Evolutionary conservation across 179 eudicot genomes (phyloP), one percentile per base, ranked within the genome.

Genomic region (Sideroxylon spinosum): DNA sequence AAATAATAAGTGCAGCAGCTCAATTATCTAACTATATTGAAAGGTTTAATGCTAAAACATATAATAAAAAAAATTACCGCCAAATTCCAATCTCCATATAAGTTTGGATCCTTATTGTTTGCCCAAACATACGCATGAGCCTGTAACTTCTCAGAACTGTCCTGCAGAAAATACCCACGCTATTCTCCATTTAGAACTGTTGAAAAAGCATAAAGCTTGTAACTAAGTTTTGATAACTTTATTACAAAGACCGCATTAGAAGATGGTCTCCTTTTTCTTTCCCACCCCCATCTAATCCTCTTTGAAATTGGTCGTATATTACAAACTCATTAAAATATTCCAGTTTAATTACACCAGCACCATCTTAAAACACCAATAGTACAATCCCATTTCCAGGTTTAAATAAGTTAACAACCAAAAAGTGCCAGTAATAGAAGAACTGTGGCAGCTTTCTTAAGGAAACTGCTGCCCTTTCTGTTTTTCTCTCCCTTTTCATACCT

Each of bases 21-120:
- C 50, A 69, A 48, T n/a, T 17, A 49, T 12, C 68, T 17, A 17
- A 23, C 59, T 66, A 63, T 22, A 53, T 49, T 22, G 37, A 50
- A 73, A 26, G 20, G 6, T 37, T 4, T n/a, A 53, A 66, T 6
- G 9, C 9, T 10, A 37, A 26, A 57, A 46, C 5, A 26, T 26
- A 46, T 22, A 37, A 46, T 7, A 19, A 9, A 26, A 10, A 53
- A 62, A 73, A 37, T 37, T 87, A 95, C 98, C 93, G 90, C 92
- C 79, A 89, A 91, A 82, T 90, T 85, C 97, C 98, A 95, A 12
- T 84, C 89, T 80, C 97, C 98, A 68, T 89, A 89, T 84, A 95
- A 75, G 84, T 86, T 67, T 48, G 97, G 86, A 81, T 91, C 98
- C 17, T 76, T 84, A 74, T 81, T 89, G 79, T 95, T 83, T 48